Conservation (phyloP, 2,329 filamentous ascomycete genomes). For the Myotisia sp. region DNA sequence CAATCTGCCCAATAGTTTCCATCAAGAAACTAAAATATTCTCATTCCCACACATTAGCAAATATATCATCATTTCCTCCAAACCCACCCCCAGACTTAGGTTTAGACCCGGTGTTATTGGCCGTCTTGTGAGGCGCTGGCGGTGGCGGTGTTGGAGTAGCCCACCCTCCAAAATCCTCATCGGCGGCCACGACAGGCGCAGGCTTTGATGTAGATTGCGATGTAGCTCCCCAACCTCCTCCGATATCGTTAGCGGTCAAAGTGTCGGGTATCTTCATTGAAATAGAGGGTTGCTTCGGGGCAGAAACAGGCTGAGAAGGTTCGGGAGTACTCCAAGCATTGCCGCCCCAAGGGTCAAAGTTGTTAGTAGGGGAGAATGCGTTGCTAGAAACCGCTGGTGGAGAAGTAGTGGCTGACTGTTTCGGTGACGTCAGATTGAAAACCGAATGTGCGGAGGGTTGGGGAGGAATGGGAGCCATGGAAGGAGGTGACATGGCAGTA, state of each 20-base stretch:
- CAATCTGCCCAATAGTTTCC: no score
- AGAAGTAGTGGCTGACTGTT: conserved; percentile 18
- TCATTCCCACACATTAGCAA: conserved; percentile 81
- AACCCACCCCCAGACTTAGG: conserved; percentile 47
- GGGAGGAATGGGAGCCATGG: conserved; percentile 27
- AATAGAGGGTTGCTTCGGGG: conserved; percentile 21
- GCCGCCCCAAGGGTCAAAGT: conserved; percentile 67
- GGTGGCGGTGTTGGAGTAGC: conserved; percentile 53
- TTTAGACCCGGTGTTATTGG: conserved; percentile 32
- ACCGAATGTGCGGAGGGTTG: conserved; percentile 44
- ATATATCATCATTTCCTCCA: conserved; percentile 62
- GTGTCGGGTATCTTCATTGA: conserved; percentile 32
- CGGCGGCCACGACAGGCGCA: conserved; percentile 58
- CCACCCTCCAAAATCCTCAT: conserved; percentile 96
- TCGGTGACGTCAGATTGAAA: conserved; percentile 59
- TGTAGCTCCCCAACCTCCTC: conserved; percentile 47
- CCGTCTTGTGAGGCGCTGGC: conserved; percentile 19
- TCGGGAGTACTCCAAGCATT: conserved; percentile 67
- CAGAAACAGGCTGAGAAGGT: conserved; percentile 37
- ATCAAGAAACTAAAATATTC: no score
- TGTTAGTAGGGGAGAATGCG: conserved; percentile 20
- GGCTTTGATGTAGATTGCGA: conserved; percentile 23
- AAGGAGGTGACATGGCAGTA: conserved; percentile 30
- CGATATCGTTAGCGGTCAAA: conserved; percentile 46
- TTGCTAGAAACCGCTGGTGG: conserved; percentile 28